Evolutionary conservation across 108 stramenopile genomes (phyloP).

Genomic region (Bacterosira constricta): DNA sequence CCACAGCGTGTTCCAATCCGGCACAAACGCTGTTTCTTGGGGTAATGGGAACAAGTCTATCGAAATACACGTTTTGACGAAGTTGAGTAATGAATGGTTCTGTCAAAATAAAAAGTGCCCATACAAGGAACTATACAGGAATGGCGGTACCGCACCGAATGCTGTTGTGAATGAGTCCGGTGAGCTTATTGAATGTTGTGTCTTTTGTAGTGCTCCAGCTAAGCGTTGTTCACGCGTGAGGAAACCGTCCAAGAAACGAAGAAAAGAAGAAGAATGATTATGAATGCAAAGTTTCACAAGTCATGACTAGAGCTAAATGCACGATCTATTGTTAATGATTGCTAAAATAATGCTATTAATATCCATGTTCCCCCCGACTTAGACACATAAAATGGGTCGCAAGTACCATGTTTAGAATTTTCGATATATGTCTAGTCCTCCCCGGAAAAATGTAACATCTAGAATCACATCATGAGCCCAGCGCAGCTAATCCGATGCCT

Average conservation of each 20-base stretch:
- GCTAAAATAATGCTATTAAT: neutral
- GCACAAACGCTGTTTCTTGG: neutral
- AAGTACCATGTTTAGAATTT: too few relatives aligned
- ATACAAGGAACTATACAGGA: neutral
- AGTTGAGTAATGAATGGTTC: neutral
- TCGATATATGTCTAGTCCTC: too few relatives aligned
- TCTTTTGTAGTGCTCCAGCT: neutral
- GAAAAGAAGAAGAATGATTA: neutral
- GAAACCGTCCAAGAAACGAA: neutral
- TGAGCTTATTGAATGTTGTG: neutral
- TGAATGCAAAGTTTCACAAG: too few relatives aligned
- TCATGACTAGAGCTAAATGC: neutral
- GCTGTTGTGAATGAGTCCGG: neutral
- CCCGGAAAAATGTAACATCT: too few relatives aligned
- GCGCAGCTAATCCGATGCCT: too few relatives aligned
- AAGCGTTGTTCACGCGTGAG: neutral
- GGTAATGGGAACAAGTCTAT: constrained; percentile 2
- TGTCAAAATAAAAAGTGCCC: neutral
- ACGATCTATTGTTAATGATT: neutral
- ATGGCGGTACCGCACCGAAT: neutral
- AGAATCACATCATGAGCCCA: too few relatives aligned
- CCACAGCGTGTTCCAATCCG: constrained; percentile 10
- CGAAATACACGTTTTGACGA: neutral
- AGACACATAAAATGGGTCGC: too few relatives aligned
- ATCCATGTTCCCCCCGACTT: neutral